Evolutionary conservation across 371 early-diverging fungal genomes (phyloP).

Genomic region (Mortierella sp.): DNA sequence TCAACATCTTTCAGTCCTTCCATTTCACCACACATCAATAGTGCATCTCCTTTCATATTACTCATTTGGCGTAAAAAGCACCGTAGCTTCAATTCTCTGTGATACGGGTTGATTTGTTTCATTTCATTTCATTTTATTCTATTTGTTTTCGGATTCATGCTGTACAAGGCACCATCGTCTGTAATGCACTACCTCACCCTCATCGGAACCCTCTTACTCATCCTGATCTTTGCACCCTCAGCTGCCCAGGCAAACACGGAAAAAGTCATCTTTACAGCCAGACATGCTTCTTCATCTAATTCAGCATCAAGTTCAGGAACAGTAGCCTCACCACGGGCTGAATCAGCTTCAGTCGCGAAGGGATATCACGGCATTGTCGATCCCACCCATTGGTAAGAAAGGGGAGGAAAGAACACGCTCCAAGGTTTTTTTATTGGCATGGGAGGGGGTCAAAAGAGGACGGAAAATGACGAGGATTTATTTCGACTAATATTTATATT

Average conservation of each 20-base stretch:
- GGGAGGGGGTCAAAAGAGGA: not conserved
- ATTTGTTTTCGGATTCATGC: too few species aligned
- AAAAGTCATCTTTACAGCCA: slow-evolving; percentile 42
- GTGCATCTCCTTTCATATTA: too few species aligned
- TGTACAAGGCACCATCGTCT: slow-evolving; percentile 13
- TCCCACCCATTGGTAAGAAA: slow-evolving; percentile 20
- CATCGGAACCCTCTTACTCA: slow-evolving; percentile 1
- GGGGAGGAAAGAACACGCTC: not conserved
- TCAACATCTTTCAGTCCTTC: too few species aligned
- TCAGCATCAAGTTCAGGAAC: not conserved
- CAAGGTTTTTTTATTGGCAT: not conserved
- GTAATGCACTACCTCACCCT: slow-evolving; percentile 6
- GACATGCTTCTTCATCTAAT: not conserved
- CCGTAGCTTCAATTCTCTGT: too few species aligned
- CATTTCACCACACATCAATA: too few species aligned
- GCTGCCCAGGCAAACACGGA: slow-evolving; percentile 35
- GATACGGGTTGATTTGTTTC: too few species aligned
- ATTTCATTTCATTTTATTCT: too few species aligned
- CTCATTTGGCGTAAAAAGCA: too few species aligned
- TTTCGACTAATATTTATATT: not conserved
- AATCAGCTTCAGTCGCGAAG: not conserved
- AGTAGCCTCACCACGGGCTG: not conserved
- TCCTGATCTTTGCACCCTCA: not conserved
- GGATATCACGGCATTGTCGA: slow-evolving; percentile 3
- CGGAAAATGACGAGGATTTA: not conserved